phyloP scores from a whole-genome alignment of 2,329 filamentous ascomycete genomes.

The Apiospora marii region DNA sequence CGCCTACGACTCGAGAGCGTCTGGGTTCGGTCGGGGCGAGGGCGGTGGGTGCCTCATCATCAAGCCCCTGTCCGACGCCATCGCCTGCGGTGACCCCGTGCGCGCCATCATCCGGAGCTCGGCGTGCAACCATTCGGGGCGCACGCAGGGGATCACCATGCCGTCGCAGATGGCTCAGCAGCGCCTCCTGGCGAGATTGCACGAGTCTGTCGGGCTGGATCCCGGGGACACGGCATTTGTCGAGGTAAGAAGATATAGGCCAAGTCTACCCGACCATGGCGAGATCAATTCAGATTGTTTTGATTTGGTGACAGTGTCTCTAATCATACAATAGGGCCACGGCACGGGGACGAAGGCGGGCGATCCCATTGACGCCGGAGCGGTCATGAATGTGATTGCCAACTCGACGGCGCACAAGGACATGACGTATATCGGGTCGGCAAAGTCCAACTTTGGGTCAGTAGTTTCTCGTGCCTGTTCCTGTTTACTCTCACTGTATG shows the following conservation, averaged over 20 bases:
- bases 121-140: slow-evolving; percentile 35
- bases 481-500: too few species aligned
- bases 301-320: too few species aligned
- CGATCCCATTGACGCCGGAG: neutral
- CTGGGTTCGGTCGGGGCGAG: slow-evolving; percentile 44
- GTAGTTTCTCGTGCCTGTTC: neutral
- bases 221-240: slow-evolving; percentile 15
- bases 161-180: slow-evolving; percentile 27
- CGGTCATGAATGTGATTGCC: neutral
- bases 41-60: slow-evolving; percentile 43
- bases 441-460: neutral
- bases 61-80: slow-evolving; percentile 43
- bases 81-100: slow-evolving; percentile 44
- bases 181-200: slow-evolving; percentile 25
- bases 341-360: neutral
- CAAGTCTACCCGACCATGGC: too few species aligned
- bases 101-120: slow-evolving; percentile 44
- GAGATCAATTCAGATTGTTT: too few species aligned
- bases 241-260: too few species aligned
- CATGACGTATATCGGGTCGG: neutral
- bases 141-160: slow-evolving; percentile 29
- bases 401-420: neutral
- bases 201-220: slow-evolving; percentile 23
- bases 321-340: too few species aligned
- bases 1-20: slow-evolving; percentile 32